phyloP scores from a whole-genome alignment of 768 basidiomycete genomes.

The Boletus vinaceobasis region DNA sequence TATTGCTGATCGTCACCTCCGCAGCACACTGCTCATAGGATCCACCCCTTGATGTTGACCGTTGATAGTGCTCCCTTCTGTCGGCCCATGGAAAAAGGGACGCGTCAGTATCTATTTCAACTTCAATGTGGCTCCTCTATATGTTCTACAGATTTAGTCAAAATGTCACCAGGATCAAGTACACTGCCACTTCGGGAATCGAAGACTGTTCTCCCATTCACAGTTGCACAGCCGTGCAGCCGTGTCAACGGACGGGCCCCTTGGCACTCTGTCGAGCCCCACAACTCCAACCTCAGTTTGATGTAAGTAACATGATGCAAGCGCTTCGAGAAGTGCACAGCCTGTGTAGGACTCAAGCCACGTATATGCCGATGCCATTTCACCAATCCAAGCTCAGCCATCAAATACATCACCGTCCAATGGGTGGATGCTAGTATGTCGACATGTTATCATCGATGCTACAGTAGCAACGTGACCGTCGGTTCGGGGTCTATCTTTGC shows the following conservation, averaged over 20 bases:
- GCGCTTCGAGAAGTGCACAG: conserved; percentile 6
- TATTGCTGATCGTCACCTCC: neutral
- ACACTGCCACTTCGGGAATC: neutral
- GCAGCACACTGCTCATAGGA: neutral
- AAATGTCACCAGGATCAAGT: no score
- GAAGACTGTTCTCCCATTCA: neutral
- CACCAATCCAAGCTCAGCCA: conserved; percentile 1
- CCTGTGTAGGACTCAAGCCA: neutral
- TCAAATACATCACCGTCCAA: neutral
- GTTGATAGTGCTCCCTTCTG: neutral
- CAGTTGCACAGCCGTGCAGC: neutral
- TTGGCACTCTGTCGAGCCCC: neutral
- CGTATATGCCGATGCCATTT: neutral
- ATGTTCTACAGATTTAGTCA: no score
- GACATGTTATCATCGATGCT: neutral
- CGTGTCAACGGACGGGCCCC: neutral
- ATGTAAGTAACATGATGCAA: neutral
- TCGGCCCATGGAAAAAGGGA: neutral
- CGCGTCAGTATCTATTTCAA: neutral
- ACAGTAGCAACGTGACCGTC: neutral
- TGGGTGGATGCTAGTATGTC: neutral
- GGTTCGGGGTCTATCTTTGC: neutral
- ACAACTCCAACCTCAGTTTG: neutral
- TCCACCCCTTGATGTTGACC: neutral
- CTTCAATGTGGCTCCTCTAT: neutral